Evolutionary conservation across 768 basidiomycete species (phyloP).

Genomic region (Russula emetica): DNA sequence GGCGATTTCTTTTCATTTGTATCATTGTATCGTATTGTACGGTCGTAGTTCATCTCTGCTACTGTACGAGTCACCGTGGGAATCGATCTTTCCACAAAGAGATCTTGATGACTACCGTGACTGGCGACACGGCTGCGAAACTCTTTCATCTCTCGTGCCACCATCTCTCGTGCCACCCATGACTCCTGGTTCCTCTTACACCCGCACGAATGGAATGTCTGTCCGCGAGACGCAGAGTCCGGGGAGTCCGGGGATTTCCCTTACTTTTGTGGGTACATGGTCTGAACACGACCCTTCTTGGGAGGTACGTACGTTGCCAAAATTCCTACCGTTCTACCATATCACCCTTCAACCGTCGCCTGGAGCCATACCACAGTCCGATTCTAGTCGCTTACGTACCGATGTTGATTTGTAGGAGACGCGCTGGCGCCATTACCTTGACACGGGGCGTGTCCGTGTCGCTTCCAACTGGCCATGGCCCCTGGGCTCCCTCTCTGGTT

Average conservation of each 20-base stretch:
- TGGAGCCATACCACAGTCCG: neutral
- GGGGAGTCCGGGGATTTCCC: neutral
- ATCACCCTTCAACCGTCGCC: neutral
- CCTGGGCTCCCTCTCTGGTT: neutral
- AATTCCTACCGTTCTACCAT: neutral
- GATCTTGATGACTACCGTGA: no score
- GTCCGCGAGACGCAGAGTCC: fast-evolving
- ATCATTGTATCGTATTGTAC: constrained; percentile 6
- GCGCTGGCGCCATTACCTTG: neutral
- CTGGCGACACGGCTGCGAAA: no score
- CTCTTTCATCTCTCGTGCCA: no score
- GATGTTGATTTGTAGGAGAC: neutral
- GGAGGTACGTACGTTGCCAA: neutral
- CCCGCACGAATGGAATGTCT: no score
- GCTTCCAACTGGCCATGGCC: neutral
- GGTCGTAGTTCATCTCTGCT: no score
- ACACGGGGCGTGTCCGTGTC: neutral
- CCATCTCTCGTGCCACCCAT: no score
- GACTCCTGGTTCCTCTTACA: no score
- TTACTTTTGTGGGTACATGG: neutral
- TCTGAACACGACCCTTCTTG: neutral
- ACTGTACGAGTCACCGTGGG: no score
- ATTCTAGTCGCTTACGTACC: neutral
- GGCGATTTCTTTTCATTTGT: constrained; percentile 21
- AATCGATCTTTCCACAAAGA: no score